A percentile compares a stretch with the other conserved stretches of the same genome.
Conservation (phyloP, 169 alveolate species). For the Cryptosporidium muris region DNA sequence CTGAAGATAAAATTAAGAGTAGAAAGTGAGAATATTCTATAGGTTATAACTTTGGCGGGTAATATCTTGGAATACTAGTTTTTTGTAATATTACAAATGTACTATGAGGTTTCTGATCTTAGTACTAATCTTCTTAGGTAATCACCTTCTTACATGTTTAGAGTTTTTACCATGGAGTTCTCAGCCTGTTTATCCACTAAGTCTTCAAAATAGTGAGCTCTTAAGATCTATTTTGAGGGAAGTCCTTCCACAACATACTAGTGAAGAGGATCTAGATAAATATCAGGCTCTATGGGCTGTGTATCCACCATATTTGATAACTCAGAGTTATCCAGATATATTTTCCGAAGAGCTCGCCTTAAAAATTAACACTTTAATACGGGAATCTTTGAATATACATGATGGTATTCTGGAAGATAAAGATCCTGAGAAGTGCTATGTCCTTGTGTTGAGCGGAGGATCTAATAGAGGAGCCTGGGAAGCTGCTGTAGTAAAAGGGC, state of each 20-base stretch:
- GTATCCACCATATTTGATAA: conserved; percentile 56
- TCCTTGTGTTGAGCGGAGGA: conserved; percentile 62
- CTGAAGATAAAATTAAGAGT: no score
- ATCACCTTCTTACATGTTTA: not conserved
- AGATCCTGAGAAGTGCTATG: conserved; percentile 47
- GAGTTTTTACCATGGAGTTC: conserved; percentile 60
- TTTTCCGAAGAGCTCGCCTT: conserved; percentile 29
- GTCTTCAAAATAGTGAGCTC: conserved; percentile 18
- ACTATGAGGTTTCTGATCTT: no score
- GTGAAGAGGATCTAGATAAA: conserved; percentile 10
- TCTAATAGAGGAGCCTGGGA: conserved; percentile 72
- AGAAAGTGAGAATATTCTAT: no score
- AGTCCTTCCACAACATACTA: conserved; percentile 4
- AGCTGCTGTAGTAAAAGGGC: conserved; percentile 61
- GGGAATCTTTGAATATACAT: conserved; percentile 1
- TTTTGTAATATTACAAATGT: no score
- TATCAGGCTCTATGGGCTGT: conserved; percentile 60
- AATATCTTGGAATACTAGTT: no score
- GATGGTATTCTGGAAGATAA: conserved; percentile 30
- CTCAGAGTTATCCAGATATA: conserved; percentile 30
- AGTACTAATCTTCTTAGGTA: no score
- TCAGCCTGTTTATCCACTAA: conserved; percentile 53
- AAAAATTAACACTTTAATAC: conserved; percentile 18
- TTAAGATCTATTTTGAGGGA: conserved; percentile 24
- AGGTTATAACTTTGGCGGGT: no score